A percentile compares a stretch with the other conserved stretches of the same genome.
phyloP scores from a whole-genome alignment of 1,139 yeast genomes.

The Protomyces gravidus region DNA sequence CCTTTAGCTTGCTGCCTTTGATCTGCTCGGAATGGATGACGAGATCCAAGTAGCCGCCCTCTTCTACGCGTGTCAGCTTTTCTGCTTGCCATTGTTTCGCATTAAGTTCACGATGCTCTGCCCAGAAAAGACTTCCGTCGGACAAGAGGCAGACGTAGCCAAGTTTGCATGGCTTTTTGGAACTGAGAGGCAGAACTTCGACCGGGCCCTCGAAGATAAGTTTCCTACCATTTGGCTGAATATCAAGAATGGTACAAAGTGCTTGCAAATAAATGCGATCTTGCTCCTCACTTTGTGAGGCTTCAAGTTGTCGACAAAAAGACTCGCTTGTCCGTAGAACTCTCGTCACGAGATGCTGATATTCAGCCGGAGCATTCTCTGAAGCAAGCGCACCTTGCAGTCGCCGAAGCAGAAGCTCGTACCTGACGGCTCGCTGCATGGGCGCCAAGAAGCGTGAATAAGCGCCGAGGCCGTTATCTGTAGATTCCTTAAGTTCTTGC shows the following conservation, averaged over 20 bases:
- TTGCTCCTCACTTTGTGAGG: slow-evolving; percentile 16
- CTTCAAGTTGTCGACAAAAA: slow-evolving; percentile 12
- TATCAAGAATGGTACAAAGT: slow-evolving; percentile 7
- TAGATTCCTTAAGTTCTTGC: slow-evolving; percentile 1
- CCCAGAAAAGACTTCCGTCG: slow-evolving; percentile 22
- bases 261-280: slow-evolving; percentile 8
- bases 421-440: slow-evolving; percentile 23
- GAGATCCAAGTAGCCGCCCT: slow-evolving; percentile 19
- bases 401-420: slow-evolving; percentile 12
- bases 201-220: slow-evolving; percentile 15
- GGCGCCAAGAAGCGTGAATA: slow-evolving; percentile 24
- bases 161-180: slow-evolving; percentile 19
- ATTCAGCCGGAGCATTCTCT: slow-evolving; percentile 4
- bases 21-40: slow-evolving; percentile 8
- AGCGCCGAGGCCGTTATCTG: slow-evolving; percentile 19
- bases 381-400: slow-evolving; percentile 3
- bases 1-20: slow-evolving; percentile 1
- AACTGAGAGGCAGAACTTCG: slow-evolving; percentile 7
- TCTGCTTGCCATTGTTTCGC: slow-evolving; percentile 16
- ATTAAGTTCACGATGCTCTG: slow-evolving; percentile 7
- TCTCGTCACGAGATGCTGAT: slow-evolving; percentile 2
- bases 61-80: slow-evolving; percentile 5
- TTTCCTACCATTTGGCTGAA: slow-evolving; percentile 4
- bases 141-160: slow-evolving; percentile 17
- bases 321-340: slow-evolving; percentile 7